These are phyloP conservation scores for Coleophoma eucalyptorum DNA, from an alignment of 2,329 filamentous ascomycete species.

Conservation along the genomic window DNA sequence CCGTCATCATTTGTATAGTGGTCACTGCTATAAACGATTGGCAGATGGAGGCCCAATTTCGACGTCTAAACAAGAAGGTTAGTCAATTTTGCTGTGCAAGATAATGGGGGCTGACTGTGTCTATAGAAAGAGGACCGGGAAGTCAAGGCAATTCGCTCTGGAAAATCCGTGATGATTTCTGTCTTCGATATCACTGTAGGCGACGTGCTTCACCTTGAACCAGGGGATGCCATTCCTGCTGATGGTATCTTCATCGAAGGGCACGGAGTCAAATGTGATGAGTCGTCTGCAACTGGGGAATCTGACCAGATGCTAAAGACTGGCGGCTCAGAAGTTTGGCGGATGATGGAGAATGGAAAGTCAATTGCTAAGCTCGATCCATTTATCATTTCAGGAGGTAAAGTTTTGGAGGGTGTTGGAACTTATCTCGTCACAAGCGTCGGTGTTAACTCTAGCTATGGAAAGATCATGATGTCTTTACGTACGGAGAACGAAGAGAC, in stretches of 20 bases:
- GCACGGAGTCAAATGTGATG: conserved; percentile 66
- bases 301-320: conserved; percentile 67
- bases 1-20: conserved; percentile 60
- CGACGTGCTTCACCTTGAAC: conserved; percentile 65
- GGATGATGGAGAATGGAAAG: conserved; percentile 48
- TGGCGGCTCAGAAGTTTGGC: conserved; percentile 56
- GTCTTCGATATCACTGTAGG: conserved; percentile 66
- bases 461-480: conserved; percentile 71
- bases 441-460: conserved; percentile 70
- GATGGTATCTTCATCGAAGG: conserved; percentile 67
- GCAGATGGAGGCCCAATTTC: conserved; percentile 65
- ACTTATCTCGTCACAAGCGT: conserved; percentile 69
- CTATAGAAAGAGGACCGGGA: conserved; percentile 49
- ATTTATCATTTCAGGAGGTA: conserved; percentile 74
- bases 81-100: too few species aligned
- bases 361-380: conserved; percentile 63
- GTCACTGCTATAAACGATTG: conserved; percentile 64
- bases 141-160: conserved; percentile 64
- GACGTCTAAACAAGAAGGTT: conserved; percentile 57
- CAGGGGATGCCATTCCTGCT: conserved; percentile 67
- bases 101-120: too few species aligned
- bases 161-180: conserved; percentile 58
- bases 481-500: conserved; percentile 71
- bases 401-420: conserved; percentile 69
- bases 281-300: conserved; percentile 71